Evolutionary conservation across 345 rosid species (phyloP).

Genomic region (Populus alba): DNA sequence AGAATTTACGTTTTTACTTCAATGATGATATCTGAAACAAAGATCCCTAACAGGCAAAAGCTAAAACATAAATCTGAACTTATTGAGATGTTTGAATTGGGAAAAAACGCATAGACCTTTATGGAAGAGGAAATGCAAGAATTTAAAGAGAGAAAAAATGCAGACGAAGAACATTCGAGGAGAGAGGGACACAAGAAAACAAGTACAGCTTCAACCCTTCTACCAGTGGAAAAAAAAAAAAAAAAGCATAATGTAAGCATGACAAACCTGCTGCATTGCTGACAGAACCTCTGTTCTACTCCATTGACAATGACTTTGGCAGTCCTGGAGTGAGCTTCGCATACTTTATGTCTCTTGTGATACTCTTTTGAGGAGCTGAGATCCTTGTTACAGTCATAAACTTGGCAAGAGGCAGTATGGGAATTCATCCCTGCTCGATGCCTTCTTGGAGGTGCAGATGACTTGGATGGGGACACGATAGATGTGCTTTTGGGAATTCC

Average conservation of each 20-base stretch:
- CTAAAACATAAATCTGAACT: neutral
- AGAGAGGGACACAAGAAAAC: too few species aligned
- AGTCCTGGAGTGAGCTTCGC: slow-evolving; percentile 57
- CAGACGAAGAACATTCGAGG: too few species aligned
- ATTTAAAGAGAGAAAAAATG: too few species aligned
- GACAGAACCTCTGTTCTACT: slow-evolving; percentile 57
- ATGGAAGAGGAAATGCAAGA: neutral
- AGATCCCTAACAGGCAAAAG: neutral
- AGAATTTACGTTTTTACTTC: neutral
- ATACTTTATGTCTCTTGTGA: slow-evolving; percentile 57
- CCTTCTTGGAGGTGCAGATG: slow-evolving; percentile 17
- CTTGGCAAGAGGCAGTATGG: slow-evolving; percentile 45
- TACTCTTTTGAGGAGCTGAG: slow-evolving; percentile 55
- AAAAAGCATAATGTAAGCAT: neutral
- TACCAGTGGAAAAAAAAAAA: too few species aligned
- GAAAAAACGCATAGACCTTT: neutral
- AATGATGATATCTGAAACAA: neutral
- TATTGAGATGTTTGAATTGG: neutral
- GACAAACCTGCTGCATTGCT: slow-evolving; percentile 60
- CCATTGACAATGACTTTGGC: slow-evolving; percentile 54
- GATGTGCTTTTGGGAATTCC: slow-evolving; percentile 9
- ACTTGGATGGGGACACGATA: slow-evolving; percentile 6
- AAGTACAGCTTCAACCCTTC: too few species aligned
- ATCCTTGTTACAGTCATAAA: slow-evolving; percentile 54
- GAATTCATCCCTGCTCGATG: slow-evolving; percentile 15